A percentile compares a stretch with the other conserved stretches of the same genome.
Evolutionary conservation across 306 rosid genomes (phyloP).

Genomic region (Urtica urens): DNA sequence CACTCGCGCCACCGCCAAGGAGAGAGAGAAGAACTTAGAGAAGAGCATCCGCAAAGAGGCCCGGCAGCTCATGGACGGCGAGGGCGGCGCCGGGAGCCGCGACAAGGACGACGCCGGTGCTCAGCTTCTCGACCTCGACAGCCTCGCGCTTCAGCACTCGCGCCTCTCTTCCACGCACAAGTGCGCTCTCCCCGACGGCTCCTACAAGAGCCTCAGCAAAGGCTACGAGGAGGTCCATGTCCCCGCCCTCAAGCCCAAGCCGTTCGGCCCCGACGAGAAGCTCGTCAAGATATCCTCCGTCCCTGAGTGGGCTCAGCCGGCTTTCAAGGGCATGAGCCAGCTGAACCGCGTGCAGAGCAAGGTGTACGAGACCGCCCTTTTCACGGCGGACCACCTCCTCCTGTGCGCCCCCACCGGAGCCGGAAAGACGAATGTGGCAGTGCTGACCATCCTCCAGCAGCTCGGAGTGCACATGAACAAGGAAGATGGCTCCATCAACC

Average conservation of each 20-base stretch:
- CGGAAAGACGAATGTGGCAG: constrained; percentile 97
- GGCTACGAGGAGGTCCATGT: constrained; percentile 93
- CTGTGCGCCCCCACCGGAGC: constrained; percentile 99
- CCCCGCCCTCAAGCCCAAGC: constrained; percentile 65
- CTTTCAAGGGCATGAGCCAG: constrained; percentile 84
- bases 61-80: constrained; percentile 68
- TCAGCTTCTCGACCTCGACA: constrained; percentile 77
- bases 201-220: constrained; percentile 57
- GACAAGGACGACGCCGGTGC: constrained; percentile 59
- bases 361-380: constrained; percentile 80
- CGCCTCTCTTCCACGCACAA: constrained; percentile 59
- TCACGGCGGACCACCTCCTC: constrained; percentile 53
- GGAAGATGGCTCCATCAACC: constrained; percentile 73
- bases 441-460: constrained; percentile 88
- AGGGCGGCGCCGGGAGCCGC: constrained; percentile 59
- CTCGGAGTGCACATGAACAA: constrained; percentile 61
- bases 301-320: constrained; percentile 95
- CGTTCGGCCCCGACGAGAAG: constrained; percentile 58
- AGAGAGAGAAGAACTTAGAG: constrained; percentile 85
- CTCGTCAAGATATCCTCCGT: constrained; percentile 57
- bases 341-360: constrained; percentile 90
- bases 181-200: constrained; percentile 71
- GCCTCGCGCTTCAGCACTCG: constrained; percentile 62
- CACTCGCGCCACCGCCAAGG: constrained; percentile 78
- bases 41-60: constrained; percentile 93